These are phyloP conservation scores for Darksidea phi DNA, from an alignment of 495 filamentous ascomycete genomes.

Conservation along the genomic window DNA sequence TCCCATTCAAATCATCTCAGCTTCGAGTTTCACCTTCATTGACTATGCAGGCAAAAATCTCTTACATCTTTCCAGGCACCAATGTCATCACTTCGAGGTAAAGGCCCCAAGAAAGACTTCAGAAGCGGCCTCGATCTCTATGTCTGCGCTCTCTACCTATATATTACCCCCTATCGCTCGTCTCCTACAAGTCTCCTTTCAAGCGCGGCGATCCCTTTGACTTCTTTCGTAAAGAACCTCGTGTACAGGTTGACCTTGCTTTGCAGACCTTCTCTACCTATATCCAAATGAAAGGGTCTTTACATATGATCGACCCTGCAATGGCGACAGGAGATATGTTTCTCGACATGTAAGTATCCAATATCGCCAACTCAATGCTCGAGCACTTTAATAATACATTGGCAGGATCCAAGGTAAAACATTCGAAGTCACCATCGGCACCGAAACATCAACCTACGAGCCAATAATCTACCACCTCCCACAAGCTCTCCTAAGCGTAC, in stretches of 20 bases:
- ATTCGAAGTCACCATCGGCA: neutral
- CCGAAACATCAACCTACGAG: neutral
- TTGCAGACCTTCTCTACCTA: too few species aligned
- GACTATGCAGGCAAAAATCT: too few species aligned
- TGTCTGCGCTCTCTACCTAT: too few species aligned
- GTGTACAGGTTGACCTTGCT: too few species aligned
- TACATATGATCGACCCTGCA: neutral
- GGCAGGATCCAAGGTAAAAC: neutral
- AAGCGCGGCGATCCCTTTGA: too few species aligned
- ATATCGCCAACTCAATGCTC: neutral
- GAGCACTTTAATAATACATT: neutral
- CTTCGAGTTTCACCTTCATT: too few species aligned
- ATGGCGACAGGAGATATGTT: slow-evolving; percentile 2
- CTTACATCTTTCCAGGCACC: neutral
- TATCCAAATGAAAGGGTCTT: too few species aligned
- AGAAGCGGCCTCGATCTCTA: neutral
- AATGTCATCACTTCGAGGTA: neutral
- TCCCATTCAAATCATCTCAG: too few species aligned
- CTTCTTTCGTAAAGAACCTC: too few species aligned
- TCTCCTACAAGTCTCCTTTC: too few species aligned
- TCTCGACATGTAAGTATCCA: slow-evolving; percentile 1
- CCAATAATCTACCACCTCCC: neutral
- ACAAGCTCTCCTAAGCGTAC: neutral
- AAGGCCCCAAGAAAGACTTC: neutral
- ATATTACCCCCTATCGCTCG: too few species aligned